Percentiles rank a stretch among this genome's conserved stretches.
These are phyloP conservation scores for Mortierella sp. DNA, from an alignment of 371 early-diverging fungal genomes.

Conservation along the genomic window DNA sequence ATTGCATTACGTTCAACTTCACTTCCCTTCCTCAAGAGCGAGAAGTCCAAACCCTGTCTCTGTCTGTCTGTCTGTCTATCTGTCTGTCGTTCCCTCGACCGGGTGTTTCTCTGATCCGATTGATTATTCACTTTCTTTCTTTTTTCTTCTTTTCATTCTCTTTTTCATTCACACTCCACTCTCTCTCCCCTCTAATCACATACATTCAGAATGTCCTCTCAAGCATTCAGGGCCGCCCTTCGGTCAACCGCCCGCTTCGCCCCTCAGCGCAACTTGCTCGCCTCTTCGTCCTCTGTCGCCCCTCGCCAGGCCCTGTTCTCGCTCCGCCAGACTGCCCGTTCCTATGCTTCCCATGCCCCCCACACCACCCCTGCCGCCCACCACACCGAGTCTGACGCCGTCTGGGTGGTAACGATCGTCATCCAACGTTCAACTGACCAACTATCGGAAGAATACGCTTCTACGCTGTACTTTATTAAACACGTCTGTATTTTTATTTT, in stretches of 20 bases:
- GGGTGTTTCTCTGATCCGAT: background rate
- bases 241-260: slow-evolving; percentile 34
- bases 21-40: background rate
- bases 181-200: background rate
- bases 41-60: background rate
- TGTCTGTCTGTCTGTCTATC: no score
- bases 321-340: slow-evolving; percentile 51
- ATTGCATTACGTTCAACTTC: background rate
- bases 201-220: slow-evolving; percentile 33
- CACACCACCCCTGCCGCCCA: slow-evolving; percentile 17
- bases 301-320: slow-evolving; percentile 41
- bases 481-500: background rate
- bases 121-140: background rate
- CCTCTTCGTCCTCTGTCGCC: slow-evolving; percentile 14
- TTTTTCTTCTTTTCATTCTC: background rate
- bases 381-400: slow-evolving; percentile 58
- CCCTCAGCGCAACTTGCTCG: slow-evolving; percentile 6
- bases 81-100: no score
- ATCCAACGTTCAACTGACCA: background rate
- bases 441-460: no score
- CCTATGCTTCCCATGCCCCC: slow-evolving; percentile 39
- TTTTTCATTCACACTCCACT: background rate
- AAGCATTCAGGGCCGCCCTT: slow-evolving; percentile 47
- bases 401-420: slow-evolving; percentile 60
- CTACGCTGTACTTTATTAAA: background rate